phyloP scores from a whole-genome alignment of 179 eudicot species.

The Actinidia arguta region DNA sequence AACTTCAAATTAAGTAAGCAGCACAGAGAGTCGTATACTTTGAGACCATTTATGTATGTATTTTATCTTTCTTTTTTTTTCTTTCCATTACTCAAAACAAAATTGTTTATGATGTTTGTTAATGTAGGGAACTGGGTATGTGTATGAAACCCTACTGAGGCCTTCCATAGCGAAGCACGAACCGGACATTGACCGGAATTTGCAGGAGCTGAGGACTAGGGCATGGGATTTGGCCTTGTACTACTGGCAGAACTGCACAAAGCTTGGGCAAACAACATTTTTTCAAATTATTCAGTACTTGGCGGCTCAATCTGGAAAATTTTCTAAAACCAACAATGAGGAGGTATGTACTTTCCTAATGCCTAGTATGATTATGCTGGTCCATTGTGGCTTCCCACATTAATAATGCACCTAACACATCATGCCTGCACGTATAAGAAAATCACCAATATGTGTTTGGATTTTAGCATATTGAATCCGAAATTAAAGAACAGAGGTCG shows the following conservation, averaged over 20 bases:
- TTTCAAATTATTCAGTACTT: constrained; percentile 64
- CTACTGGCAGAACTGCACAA: constrained; percentile 80
- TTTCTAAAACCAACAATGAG: constrained; percentile 36
- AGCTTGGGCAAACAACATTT: constrained; percentile 62
- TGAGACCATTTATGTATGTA: no score
- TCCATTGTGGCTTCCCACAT: background rate
- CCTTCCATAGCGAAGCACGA: constrained; percentile 76
- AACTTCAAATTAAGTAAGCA: no score
- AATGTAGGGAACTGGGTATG: constrained; percentile 64
- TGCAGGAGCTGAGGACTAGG: constrained; percentile 63
- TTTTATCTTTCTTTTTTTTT: no score
- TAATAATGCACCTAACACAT: background rate
- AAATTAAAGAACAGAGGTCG: no score
- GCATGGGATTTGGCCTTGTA: constrained; percentile 83
- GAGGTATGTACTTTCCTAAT: constrained; percentile 40
- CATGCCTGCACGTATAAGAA: background rate
- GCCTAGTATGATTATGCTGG: background rate
- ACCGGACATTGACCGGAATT: constrained; percentile 67
- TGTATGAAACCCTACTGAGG: constrained; percentile 68
- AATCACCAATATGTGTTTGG: no score
- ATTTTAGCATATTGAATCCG: no score
- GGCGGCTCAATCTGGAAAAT: constrained; percentile 50
- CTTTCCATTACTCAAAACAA: background rate
- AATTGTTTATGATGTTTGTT: background rate
- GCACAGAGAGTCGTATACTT: no score